Conservation (phyloP, 495 filamentous ascomycete genomes). For the Parachaetomium inaequale region DNA sequence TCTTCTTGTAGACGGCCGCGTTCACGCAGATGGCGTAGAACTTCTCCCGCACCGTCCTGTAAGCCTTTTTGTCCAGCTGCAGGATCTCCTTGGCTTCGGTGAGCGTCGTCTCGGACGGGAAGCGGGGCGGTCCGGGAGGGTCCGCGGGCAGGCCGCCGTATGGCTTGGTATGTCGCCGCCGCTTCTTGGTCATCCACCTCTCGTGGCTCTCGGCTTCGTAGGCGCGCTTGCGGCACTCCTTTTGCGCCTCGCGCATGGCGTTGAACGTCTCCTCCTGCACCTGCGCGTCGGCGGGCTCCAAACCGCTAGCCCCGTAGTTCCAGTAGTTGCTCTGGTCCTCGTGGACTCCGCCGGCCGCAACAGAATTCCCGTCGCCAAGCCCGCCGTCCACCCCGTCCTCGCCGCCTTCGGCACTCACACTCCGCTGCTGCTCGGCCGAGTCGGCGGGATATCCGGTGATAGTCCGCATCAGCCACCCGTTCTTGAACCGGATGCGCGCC, state of each 20-base stretch:
- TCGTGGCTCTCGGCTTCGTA: constrained; percentile 63
- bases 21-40: constrained; percentile 68
- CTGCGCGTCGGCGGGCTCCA: constrained; percentile 4
- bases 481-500: constrained; percentile 59
- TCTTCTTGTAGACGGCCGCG: constrained; percentile 67
- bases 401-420: constrained; percentile 25
- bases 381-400: constrained; percentile 5
- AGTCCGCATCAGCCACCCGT: constrained; percentile 60
- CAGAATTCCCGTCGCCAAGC: neutral
- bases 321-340: constrained; percentile 5
- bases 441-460: constrained; percentile 46
- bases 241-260: constrained; percentile 41
- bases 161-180: constrained; percentile 65
- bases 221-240: constrained; percentile 52
- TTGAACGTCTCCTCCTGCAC: constrained; percentile 17
- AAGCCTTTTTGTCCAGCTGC: constrained; percentile 58
- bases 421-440: neutral
- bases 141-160: constrained; percentile 73
- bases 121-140: constrained; percentile 69
- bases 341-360: neutral
- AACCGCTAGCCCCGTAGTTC: neutral
- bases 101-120: constrained; percentile 76
- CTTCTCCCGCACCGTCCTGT: constrained; percentile 60
- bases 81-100: constrained; percentile 72
- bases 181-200: constrained; percentile 61